Base-by-base conservation (phyloP, 2,329 filamentous ascomycete genomes). In the Aspergillus ruber region DNA sequence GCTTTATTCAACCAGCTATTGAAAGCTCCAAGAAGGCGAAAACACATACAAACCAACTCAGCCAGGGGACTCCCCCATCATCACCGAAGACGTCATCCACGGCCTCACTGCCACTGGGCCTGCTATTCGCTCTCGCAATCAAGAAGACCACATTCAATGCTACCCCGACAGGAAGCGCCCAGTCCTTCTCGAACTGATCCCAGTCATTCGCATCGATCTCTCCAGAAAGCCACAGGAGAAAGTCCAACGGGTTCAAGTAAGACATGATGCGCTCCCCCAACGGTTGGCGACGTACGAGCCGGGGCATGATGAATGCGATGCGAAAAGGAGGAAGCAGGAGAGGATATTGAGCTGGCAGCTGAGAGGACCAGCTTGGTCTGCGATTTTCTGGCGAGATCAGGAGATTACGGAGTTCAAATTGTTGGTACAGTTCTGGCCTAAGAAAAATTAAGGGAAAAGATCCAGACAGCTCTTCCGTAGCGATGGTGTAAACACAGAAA, bases 151-250 rank as follows among this genome's bases (percentile, higher is more conserved):
- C 71, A 68, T 97, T 97, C 59, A 90, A 74, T 0, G 65, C 78
- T 23, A 95, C 58, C 4, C 90, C 91, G 15, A 95, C 73, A 44
- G 88, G 83, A 4, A 83, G 80, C 21, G 88, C 86, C 66, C 88
- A 85, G 32, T 83, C 73, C 56, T 87, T 85, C 52, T 83, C 74
- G 51, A 81, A 74, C 17, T 91, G 88, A 57, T 96, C 88, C 83
- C 90, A 94, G 59, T 95, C 88, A 62, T 86, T 84, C 23, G 89
- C 89, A 65, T 96, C 90, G 50, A 98, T 79, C 70, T 95, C 88
- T 66, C 97, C 91, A 0, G 88, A 94, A 2, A 95, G 70, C 86
- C 89, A 95, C 15, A 98, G 81, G 46, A 93, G 73, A 62, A 91
- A 87, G 70, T 98, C 93, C 73, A 87, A 85, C 3, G 88, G 89